These are phyloP conservation scores for Alternaria gansuensis DNA, from an alignment of 2,329 filamentous ascomycete genomes.

Conservation along the genomic window DNA sequence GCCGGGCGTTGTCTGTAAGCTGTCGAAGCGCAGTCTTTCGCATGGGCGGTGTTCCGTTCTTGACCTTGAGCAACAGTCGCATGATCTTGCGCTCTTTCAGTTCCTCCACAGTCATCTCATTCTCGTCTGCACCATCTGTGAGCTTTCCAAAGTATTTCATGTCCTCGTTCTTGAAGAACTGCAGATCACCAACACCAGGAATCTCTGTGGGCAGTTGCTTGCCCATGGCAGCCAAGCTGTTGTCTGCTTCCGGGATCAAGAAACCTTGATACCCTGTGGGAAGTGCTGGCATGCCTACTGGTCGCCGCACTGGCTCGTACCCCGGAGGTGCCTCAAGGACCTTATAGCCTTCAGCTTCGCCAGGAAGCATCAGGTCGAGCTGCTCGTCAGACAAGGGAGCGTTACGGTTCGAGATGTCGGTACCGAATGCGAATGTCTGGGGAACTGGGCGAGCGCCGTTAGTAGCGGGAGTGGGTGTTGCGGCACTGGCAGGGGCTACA, in stretches of 20 bases:
- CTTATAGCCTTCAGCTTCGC: slow-evolving; percentile 90
- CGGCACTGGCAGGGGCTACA: slow-evolving; percentile 34
- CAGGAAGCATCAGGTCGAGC: slow-evolving; percentile 87
- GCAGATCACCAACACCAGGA: slow-evolving; percentile 91
- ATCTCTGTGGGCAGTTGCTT: slow-evolving; percentile 96
- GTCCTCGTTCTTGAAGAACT: slow-evolving; percentile 98
- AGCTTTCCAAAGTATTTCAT: slow-evolving; percentile 99
- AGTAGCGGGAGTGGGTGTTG: slow-evolving; percentile 35
- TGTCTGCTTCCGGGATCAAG: slow-evolving; percentile 96
- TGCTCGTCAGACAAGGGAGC: slow-evolving; percentile 90
- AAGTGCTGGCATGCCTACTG: slow-evolving; percentile 78
- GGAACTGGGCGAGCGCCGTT: slow-evolving; percentile 35
- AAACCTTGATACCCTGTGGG: slow-evolving; percentile 77
- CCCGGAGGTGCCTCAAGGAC: slow-evolving; percentile 89
- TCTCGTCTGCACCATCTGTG: slow-evolving; percentile 92
- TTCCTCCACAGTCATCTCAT: slow-evolving; percentile 89
- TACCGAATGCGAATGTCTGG: slow-evolving; percentile 74
- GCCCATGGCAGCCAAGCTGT: slow-evolving; percentile 75
- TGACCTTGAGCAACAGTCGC: slow-evolving; percentile 94
- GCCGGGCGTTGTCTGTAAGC: slow-evolving; percentile 94
- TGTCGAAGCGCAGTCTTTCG: slow-evolving; percentile 97
- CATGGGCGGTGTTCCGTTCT: slow-evolving; percentile 99
- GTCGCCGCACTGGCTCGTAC: slow-evolving; percentile 81
- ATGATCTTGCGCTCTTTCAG: slow-evolving; percentile 99
- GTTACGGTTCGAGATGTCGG: slow-evolving; percentile 81